A percentile compares a stretch with the other conserved stretches of the same genome.
phyloP scores from a whole-genome alignment of 2,329 filamentous ascomycete species.

The Phialophora macrospora region DNA sequence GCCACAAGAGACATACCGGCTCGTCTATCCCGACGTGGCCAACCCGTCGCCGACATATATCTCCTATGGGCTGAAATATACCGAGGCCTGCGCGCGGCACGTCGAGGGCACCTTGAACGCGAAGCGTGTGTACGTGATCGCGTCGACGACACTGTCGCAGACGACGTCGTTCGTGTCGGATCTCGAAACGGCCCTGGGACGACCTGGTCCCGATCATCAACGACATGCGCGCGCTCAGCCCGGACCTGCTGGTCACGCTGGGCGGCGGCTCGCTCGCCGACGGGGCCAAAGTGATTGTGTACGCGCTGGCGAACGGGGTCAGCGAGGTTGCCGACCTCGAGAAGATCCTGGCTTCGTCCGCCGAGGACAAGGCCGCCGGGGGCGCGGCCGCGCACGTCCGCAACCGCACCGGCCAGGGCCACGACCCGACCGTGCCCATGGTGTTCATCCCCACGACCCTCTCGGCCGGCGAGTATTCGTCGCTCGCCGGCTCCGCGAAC shows the following conservation, averaged over 20 bases:
- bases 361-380: not conserved
- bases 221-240: not conserved
- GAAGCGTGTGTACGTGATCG: not conserved
- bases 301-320: not conserved
- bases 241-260: constrained; percentile 1
- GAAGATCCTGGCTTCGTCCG: not conserved
- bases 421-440: constrained; percentile 3
- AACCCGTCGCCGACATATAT: constrained; percentile 2
- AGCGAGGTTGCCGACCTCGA: not conserved
- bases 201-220: not conserved
- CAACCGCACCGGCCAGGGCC: not conserved
- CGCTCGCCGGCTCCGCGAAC: constrained; percentile 50
- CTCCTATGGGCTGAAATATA: not conserved
- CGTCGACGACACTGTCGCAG: not conserved
- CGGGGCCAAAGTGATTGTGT: not conserved
- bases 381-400: not conserved
- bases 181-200: not conserved
- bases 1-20: not conserved
- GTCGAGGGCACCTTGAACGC: not conserved
- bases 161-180: not conserved
- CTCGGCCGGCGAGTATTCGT: constrained; percentile 50
- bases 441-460: constrained; percentile 51
- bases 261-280: not conserved
- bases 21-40: not conserved
- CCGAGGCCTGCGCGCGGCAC: not conserved